These are phyloP conservation scores for Aspergillus taichungensis DNA, from an alignment of 495 filamentous ascomycete species.

Conservation along the genomic window DNA sequence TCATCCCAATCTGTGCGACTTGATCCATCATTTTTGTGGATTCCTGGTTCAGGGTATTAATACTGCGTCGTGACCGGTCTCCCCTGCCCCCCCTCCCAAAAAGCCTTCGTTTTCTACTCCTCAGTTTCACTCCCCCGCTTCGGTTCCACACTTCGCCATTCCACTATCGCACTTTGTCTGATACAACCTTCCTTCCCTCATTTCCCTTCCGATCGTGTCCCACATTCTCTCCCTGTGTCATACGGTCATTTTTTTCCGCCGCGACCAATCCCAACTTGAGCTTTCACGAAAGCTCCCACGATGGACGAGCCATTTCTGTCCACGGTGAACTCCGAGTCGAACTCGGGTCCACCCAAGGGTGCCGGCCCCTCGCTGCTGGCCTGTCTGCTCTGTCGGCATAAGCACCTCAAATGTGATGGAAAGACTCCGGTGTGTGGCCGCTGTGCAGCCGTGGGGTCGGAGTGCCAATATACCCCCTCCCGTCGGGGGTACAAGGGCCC, in stretches of 20 bases:
- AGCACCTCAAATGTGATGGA: slow-evolving; percentile 49
- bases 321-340: slow-evolving; percentile 1
- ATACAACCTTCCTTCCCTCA: background rate
- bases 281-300: background rate
- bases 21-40: too few species aligned
- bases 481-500: slow-evolving; percentile 41
- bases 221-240: background rate
- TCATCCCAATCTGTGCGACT: too few species aligned
- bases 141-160: too few species aligned
- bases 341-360: slow-evolving; percentile 9
- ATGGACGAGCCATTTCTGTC: slow-evolving; percentile 15
- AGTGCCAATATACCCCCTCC: slow-evolving; percentile 39
- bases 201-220: background rate
- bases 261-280: background rate
- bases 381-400: slow-evolving; percentile 49
- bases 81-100: too few species aligned
- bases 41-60: too few species aligned
- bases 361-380: slow-evolving; percentile 39
- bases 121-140: too few species aligned
- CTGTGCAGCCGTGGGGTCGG: slow-evolving; percentile 22
- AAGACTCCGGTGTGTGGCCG: slow-evolving; percentile 35
- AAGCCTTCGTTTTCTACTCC: too few species aligned
- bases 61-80: too few species aligned
- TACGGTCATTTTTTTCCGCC: too few species aligned
- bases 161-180: too few species aligned